phyloP scores from a whole-genome alignment of 805 yeast genomes.

The Helenozyma baotianmanensis region DNA sequence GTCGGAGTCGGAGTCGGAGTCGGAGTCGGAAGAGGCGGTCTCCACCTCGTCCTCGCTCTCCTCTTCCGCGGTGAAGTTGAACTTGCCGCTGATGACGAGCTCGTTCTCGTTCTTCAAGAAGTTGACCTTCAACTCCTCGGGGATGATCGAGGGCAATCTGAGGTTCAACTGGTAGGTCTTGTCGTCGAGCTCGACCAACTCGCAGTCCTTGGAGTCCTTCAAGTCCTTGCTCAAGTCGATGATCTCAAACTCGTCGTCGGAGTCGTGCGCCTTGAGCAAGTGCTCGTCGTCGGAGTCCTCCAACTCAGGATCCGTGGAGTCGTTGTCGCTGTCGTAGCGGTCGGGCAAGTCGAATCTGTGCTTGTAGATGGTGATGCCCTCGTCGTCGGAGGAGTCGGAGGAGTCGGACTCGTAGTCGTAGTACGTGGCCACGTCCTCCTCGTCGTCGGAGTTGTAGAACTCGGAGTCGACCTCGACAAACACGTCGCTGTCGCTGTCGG shows the following conservation, averaged over 20 bases:
- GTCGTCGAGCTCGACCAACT: constrained; percentile 35
- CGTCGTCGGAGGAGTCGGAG: constrained; percentile 29
- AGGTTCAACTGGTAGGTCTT: constrained; percentile 36
- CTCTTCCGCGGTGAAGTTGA: constrained; percentile 23
- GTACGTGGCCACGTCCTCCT: constrained; percentile 17
- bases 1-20: constrained; percentile 13
- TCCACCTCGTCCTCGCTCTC: constrained; percentile 21
- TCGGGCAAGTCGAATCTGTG: constrained; percentile 38
- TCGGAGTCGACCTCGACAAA: constrained; percentile 32
- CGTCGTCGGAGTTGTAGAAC: constrained; percentile 18
- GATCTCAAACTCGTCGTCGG: constrained; percentile 24
- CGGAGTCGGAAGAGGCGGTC: constrained; percentile 11
- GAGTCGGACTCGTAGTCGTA: constrained; percentile 20
- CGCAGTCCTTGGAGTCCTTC: constrained; percentile 41
- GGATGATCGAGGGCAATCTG: constrained; percentile 38
- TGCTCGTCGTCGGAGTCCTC: constrained; percentile 26
- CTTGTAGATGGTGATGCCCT: constrained; percentile 40
- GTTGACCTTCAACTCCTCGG: constrained; percentile 37
- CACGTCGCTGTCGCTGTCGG: constrained; percentile 15
- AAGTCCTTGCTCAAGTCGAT: constrained; percentile 40
- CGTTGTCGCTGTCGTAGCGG: constrained; percentile 26
- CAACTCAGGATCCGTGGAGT: constrained; percentile 37
- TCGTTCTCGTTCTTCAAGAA: constrained; percentile 39
- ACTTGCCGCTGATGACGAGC: constrained; percentile 37
- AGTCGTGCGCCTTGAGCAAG: constrained; percentile 9